phyloP scores from a whole-genome alignment of 2,329 filamentous ascomycete species.

The Penicillium sp. region DNA sequence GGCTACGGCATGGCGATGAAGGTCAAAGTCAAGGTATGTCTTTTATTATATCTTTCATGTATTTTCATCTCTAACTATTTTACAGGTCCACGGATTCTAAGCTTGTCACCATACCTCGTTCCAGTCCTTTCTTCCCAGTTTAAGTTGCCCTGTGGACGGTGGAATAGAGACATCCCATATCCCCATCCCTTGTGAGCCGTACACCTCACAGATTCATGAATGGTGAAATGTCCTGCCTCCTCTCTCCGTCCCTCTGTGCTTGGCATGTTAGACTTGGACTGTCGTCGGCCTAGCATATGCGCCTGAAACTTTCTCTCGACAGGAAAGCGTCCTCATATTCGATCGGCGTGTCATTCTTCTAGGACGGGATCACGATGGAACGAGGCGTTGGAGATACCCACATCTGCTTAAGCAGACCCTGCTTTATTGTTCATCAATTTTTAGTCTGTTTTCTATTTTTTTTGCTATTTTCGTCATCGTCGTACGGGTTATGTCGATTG shows the following conservation, averaged over 20 bases:
- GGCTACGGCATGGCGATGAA: slow-evolving; percentile 59
- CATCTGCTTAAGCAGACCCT: slow-evolving; percentile 35
- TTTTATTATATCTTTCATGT: neutral
- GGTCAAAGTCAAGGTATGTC: slow-evolving; percentile 67
- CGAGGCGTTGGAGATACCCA: slow-evolving; percentile 48
- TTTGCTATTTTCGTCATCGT: slow-evolving; percentile 9
- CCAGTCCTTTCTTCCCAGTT: slow-evolving; percentile 46
- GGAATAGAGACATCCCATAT: slow-evolving; percentile 30
- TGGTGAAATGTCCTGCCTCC: slow-evolving; percentile 25
- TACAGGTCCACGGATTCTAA: slow-evolving; percentile 55
- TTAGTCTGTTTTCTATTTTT: slow-evolving; percentile 10
- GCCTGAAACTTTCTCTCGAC: slow-evolving; percentile 17
- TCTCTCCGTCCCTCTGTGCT: slow-evolving; percentile 27
- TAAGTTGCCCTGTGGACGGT: slow-evolving; percentile 38
- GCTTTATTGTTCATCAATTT: slow-evolving; percentile 20
- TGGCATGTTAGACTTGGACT: slow-evolving; percentile 34
- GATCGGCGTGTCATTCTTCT: slow-evolving; percentile 25
- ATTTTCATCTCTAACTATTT: slow-evolving; percentile 8
- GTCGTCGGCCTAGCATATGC: slow-evolving; percentile 29
- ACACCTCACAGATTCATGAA: neutral
- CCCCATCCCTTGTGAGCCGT: neutral
- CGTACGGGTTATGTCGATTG: neutral
- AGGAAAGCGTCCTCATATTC: slow-evolving; percentile 25
- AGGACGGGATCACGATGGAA: slow-evolving; percentile 41
- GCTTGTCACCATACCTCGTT: slow-evolving; percentile 42